These are phyloP conservation scores for Wolfiporia cocos DNA, from an alignment of 1,284 basidiomycete species.

Conservation along the genomic window DNA sequence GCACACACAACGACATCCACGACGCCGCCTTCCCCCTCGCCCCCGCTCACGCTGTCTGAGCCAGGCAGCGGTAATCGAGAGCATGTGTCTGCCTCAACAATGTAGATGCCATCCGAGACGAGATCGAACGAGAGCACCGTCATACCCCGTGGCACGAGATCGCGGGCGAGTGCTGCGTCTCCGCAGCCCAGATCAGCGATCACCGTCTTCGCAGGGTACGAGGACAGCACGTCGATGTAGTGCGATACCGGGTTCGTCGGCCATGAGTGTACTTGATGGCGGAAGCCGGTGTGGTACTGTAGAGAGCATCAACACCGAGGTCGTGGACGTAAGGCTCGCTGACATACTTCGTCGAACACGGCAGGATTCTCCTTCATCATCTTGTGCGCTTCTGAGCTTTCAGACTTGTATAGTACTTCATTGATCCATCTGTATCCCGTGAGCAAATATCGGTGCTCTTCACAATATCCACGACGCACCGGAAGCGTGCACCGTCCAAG, in stretches of 20 bases:
- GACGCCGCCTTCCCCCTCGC: slow-evolving; percentile 56
- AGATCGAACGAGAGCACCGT: slow-evolving; percentile 79
- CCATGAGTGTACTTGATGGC: slow-evolving; percentile 86
- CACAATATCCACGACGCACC: slow-evolving; percentile 37
- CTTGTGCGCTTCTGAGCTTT: slow-evolving; percentile 64
- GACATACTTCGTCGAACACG: slow-evolving; percentile 69
- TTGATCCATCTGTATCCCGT: slow-evolving; percentile 68
- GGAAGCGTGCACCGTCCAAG: slow-evolving; percentile 80
- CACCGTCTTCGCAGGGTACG: slow-evolving; percentile 61
- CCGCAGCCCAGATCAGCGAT: slow-evolving; percentile 96
- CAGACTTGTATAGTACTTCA: slow-evolving; percentile 81
- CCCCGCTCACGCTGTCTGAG: slow-evolving; percentile 44
- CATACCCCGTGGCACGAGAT: slow-evolving; percentile 63
- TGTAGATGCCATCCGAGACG: slow-evolving; percentile 66
- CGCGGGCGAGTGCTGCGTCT: slow-evolving; percentile 83
- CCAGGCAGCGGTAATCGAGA: slow-evolving; percentile 74
- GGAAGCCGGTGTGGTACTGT: slow-evolving; percentile 89
- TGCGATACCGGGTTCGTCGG: slow-evolving; percentile 84
- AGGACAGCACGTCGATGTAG: slow-evolving; percentile 57
- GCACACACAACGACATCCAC: slow-evolving; percentile 93
- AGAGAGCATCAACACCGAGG: background rate
- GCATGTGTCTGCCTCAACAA: slow-evolving; percentile 79
- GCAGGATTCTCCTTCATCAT: slow-evolving; percentile 80
- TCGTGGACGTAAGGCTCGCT: no score
- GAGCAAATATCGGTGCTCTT: slow-evolving; percentile 1